Conservation (phyloP, 192 early-diverging fungal species). For the Diversispora epigaea region DNA sequence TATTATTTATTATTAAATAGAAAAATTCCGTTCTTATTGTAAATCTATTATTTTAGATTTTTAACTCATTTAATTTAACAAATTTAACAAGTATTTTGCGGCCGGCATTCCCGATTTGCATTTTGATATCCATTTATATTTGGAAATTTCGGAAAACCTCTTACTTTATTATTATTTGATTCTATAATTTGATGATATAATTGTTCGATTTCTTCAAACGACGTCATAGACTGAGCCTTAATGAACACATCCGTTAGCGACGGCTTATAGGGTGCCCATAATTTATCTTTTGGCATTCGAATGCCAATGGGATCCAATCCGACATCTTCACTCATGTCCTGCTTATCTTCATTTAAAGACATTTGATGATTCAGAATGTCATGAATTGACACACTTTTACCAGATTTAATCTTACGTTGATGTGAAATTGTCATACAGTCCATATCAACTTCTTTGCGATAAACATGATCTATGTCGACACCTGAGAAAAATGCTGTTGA, state of each 20-base stretch:
- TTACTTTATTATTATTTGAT: no score
- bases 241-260: conserved; percentile 15
- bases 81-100: no score
- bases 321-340: neutral
- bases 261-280: neutral
- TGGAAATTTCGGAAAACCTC: no score
- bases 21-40: no score
- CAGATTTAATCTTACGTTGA: conserved; percentile 51
- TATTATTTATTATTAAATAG: no score
- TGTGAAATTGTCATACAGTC: conserved; percentile 85
- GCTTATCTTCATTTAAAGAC: neutral
- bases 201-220: conserved; percentile 36
- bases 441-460: conserved; percentile 92
- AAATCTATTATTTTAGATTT: no score
- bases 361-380: conserved; percentile 33
- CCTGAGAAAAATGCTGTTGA: conserved; percentile 91
- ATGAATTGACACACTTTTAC: conserved; percentile 44
- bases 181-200: conserved; percentile 17
- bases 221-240: conserved; percentile 34
- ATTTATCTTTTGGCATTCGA: neutral
- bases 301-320: neutral
- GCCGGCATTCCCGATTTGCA: no score
- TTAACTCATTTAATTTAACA: no score
- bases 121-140: no score
- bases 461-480: conserved; percentile 88